Evolutionary conservation across 2,329 filamentous ascomycete species (phyloP), one percentile per base, ranked within the genome.

Genomic region (Fusarium euwallaceae): DNA sequence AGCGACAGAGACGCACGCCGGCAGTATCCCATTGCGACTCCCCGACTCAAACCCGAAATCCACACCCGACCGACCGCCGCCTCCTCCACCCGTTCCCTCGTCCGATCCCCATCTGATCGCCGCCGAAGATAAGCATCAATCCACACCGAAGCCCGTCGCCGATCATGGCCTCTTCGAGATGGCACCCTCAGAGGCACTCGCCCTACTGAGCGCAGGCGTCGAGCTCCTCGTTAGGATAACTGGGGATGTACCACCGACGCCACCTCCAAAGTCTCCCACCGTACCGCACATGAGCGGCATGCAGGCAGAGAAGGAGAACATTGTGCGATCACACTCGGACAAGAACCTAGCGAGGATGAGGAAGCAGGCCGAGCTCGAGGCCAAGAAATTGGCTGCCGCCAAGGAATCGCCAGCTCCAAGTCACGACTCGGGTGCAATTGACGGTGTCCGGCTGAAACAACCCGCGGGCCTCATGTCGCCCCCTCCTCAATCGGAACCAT

Each of bases 161-260:
- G 79, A 83, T 68, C 88, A 93, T 82, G 92, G 95, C 81, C 88
- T 97, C 71, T 94, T 93, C 83, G 89, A 89, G 61, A 88, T 98
- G 69, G 86, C 91, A 1, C 91, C 95, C 4, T 87, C 92, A 61
- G 91, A 91, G 3, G 95, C 95, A 6, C 88, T 98, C 79, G 93
- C 92, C 79, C 86, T 97, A 73, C 88, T 98, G n/a, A 92, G 92
- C 75, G 88, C 90, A 43, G 90, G 90, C 67, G 86, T 95, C 70
- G 93, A 95, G 78, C 88, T 90, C 5, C 87, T 97, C 61, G 92
- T 95, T 32, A 88, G 89, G 72, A 87, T 92, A 68, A 94, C 93
- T 2, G 93, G 94, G 79, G 94, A 97, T 79, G 87, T 97, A 14
- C 94, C 94, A 24, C 93, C 93, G 17, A 97, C 92, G n/a, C 94